phyloP scores from a whole-genome alignment of 139 green algal genomes.

The Chlorella sp. region DNA sequence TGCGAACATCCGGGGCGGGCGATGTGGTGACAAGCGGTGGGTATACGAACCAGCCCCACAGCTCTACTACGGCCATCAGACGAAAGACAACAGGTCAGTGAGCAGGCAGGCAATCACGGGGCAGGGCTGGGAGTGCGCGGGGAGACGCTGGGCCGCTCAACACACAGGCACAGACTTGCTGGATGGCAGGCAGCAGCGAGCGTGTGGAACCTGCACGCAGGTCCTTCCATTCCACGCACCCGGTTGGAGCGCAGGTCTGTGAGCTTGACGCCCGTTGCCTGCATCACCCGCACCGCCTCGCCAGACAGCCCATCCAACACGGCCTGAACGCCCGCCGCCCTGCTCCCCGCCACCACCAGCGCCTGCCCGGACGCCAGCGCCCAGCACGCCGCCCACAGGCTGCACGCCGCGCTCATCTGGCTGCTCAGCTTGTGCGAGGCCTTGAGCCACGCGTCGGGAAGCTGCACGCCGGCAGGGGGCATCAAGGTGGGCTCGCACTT shows the following conservation, averaged over 20 bases:
- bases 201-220: no score
- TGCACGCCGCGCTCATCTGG: not conserved
- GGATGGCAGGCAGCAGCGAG: no score
- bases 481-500: not conserved
- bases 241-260: not conserved
- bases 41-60: no score
- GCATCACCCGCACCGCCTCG: not conserved
- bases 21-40: no score
- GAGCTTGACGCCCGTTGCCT: not conserved
- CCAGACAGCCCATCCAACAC: not conserved
- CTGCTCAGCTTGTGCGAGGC: not conserved
- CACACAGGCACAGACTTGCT: no score
- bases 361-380: not conserved
- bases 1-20: no score
- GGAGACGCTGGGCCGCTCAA: no score
- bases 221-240: no score
- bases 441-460: not conserved
- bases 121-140: no score
- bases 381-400: not conserved
- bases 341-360: not conserved
- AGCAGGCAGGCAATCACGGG: no score
- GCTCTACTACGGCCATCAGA: no score
- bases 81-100: no score
- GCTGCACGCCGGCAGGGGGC: not conserved
- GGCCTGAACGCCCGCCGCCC: not conserved